Conservation (phyloP, 192 early-diverging fungal species). For the Lobosporangium transversale region DNA sequence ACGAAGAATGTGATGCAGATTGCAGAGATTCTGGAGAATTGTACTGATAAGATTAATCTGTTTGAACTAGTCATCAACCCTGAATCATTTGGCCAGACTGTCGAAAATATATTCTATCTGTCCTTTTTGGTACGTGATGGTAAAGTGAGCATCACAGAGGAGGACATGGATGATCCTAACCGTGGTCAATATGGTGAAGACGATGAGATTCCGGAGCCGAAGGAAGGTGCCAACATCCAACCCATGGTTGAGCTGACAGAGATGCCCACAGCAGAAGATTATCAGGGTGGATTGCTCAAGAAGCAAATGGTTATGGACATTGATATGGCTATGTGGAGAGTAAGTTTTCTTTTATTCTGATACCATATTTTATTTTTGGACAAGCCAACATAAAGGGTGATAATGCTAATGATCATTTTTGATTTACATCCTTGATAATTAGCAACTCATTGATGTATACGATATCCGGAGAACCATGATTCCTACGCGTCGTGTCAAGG, state of each 20-base stretch:
- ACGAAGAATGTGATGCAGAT: conserved; percentile 82
- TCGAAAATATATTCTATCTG: conserved; percentile 98
- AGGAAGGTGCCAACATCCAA: conserved; percentile 25
- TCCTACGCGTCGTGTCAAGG: conserved; percentile 60
- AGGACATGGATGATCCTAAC: conserved; percentile 67
- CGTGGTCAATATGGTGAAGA: conserved; percentile 38
- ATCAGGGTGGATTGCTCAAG: conserved; percentile 70
- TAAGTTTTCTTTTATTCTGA: conserved; percentile 25
- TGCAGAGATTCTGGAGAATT: conserved; percentile 65
- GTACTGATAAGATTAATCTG: conserved; percentile 67
- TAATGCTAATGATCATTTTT: neutral
- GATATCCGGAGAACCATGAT: conserved; percentile 69
- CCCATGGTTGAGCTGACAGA: conserved; percentile 65
- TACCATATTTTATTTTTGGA: neutral
- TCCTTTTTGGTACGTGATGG: conserved; percentile 95
- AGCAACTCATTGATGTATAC: conserved; percentile 75
- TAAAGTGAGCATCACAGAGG: conserved; percentile 74
- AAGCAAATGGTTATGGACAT: conserved; percentile 84
- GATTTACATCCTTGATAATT: neutral
- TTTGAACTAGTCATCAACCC: conserved; percentile 94
- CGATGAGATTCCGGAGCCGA: conserved; percentile 13
- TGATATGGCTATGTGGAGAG: conserved; percentile 74
- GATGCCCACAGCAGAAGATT: conserved; percentile 75
- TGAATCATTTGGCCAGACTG: conserved; percentile 87
- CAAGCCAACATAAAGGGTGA: too few relatives aligned